Evolutionary conservation across 192 early-diverging fungal species (phyloP).

Genomic region (Lobosporangium transversale): DNA sequence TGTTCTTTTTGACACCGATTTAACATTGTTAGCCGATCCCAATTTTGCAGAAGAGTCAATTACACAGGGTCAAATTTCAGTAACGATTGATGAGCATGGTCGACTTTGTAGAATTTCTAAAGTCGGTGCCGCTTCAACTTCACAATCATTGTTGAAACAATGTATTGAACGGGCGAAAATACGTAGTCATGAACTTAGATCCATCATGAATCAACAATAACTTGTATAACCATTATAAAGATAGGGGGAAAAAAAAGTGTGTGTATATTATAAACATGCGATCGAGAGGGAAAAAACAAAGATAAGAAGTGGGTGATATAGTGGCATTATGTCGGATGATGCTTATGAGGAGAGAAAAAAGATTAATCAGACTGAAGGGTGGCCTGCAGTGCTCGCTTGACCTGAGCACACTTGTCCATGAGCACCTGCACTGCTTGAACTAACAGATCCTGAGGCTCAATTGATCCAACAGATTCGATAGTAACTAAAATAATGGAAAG

Average conservation of each 20-base stretch:
- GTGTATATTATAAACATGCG: constrained; percentile 11
- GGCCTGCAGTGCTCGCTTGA: constrained; percentile 71
- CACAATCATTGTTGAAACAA: constrained; percentile 51
- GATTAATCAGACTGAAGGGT: constrained; percentile 39
- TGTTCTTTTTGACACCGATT: constrained; percentile 69
- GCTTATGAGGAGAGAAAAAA: neutral
- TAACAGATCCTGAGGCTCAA: constrained; percentile 82
- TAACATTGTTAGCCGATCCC: constrained; percentile 70
- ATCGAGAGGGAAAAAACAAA: neutral
- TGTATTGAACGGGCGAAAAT: constrained; percentile 58
- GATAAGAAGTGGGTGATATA: neutral
- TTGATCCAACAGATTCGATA: constrained; percentile 87
- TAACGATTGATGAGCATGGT: constrained; percentile 70
- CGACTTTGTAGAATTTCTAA: constrained; percentile 64
- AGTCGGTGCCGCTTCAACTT: constrained; percentile 63
- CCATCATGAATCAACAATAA: constrained; percentile 27
- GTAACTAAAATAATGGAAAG: constrained; percentile 61
- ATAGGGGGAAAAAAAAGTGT: neutral
- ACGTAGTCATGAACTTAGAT: constrained; percentile 51
- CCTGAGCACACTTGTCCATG: constrained; percentile 79
- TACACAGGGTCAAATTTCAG: constrained; percentile 59
- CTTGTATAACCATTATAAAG: neutral
- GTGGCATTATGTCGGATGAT: neutral
- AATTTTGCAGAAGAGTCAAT: constrained; percentile 76
- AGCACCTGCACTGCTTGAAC: constrained; percentile 81